Percentiles rank a stretch among this genome's conserved stretches.
phyloP scores from a whole-genome alignment of 2,329 filamentous ascomycete genomes.

The Talaromyces islandicus region DNA sequence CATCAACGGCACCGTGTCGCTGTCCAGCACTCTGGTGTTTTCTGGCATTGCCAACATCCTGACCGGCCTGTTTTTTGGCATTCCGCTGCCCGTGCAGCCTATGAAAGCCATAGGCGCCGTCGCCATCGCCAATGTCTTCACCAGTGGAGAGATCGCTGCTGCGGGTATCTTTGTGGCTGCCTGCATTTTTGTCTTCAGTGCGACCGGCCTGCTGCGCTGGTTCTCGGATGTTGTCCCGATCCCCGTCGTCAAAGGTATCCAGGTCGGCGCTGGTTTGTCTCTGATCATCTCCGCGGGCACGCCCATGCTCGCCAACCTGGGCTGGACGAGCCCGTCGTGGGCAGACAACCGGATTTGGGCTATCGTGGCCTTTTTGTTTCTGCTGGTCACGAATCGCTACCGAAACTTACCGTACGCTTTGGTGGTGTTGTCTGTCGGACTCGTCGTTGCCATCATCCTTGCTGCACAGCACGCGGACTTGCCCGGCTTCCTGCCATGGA shows the following conservation, averaged over 20 bases:
- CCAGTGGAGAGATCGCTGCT: slow-evolving; percentile 66
- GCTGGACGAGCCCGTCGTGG: slow-evolving; percentile 60
- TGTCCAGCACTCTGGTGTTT: slow-evolving; percentile 80
- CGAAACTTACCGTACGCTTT: slow-evolving; percentile 73
- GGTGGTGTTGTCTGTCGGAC: slow-evolving; percentile 61
- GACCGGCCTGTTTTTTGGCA: slow-evolving; percentile 76
- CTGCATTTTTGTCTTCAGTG: slow-evolving; percentile 68
- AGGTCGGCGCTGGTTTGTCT: slow-evolving; percentile 82
- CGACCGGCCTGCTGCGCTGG: slow-evolving; percentile 71
- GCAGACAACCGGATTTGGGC: slow-evolving; percentile 77
- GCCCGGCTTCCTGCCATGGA: slow-evolving; percentile 56
- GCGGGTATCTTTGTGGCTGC: slow-evolving; percentile 74
- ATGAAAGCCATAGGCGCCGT: slow-evolving; percentile 88
- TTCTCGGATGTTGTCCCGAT: slow-evolving; percentile 71
- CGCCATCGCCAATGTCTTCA: slow-evolving; percentile 66
- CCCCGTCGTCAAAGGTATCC: slow-evolving; percentile 89
- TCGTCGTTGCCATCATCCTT: slow-evolving; percentile 57
- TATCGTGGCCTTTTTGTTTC: slow-evolving; percentile 62
- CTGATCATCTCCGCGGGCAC: slow-evolving; percentile 72
- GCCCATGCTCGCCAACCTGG: slow-evolving; percentile 60
- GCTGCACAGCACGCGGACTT: slow-evolving; percentile 30
- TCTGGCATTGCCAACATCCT: slow-evolving; percentile 81
- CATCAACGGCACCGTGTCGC: slow-evolving; percentile 68
- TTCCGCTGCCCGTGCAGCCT: slow-evolving; percentile 86
- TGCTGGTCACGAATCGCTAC: slow-evolving; percentile 62